These are phyloP conservation scores for Panaeolus cyanescens DNA, from an alignment of 768 basidiomycete genomes.

Conservation along the genomic window DNA sequence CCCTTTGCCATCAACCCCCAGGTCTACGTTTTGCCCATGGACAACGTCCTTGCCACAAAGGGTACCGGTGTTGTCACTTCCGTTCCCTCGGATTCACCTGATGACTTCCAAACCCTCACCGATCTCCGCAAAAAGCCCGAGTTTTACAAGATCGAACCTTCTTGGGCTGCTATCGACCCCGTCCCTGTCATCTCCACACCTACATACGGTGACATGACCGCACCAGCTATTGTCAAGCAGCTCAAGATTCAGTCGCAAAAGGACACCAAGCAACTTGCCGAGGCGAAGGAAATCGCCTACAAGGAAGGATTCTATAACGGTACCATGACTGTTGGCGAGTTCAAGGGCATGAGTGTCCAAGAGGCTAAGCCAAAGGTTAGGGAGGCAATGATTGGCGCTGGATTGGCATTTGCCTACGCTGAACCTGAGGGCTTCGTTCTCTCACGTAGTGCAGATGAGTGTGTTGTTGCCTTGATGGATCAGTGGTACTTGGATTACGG, in stretches of 20 bases:
- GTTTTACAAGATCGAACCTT: conserved; percentile 91
- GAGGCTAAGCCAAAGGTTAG: conserved; percentile 92
- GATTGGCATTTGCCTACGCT: conserved; percentile 87
- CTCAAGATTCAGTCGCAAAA: conserved; percentile 96
- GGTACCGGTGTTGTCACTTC: conserved; percentile 99
- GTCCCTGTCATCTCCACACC: conserved; percentile 88
- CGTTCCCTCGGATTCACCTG: conserved; percentile 97
- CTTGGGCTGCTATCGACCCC: conserved; percentile 84
- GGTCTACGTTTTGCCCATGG: conserved; percentile 98
- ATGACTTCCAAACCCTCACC: conserved; percentile 87
- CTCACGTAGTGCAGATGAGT: conserved; percentile 92
- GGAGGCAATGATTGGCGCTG: conserved; percentile 75
- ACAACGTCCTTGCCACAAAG: conserved; percentile 95
- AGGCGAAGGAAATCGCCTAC: conserved; percentile 97
- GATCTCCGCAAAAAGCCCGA: conserved; percentile 96
- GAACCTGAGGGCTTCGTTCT: conserved; percentile 93
- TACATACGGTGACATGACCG: conserved; percentile 90
- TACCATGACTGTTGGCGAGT: conserved; percentile 89
- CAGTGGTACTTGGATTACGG: conserved; percentile 99
- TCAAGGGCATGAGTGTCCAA: conserved; percentile 84
- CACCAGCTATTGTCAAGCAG: conserved; percentile 79
- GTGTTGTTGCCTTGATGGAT: conserved; percentile 96
- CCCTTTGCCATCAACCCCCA: conserved; percentile 81
- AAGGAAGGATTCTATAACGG: conserved; percentile 99
- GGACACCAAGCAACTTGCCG: conserved; percentile 88